Conservation (phyloP, 2,329 filamentous ascomycete species). For the Phoma herbarum region DNA sequence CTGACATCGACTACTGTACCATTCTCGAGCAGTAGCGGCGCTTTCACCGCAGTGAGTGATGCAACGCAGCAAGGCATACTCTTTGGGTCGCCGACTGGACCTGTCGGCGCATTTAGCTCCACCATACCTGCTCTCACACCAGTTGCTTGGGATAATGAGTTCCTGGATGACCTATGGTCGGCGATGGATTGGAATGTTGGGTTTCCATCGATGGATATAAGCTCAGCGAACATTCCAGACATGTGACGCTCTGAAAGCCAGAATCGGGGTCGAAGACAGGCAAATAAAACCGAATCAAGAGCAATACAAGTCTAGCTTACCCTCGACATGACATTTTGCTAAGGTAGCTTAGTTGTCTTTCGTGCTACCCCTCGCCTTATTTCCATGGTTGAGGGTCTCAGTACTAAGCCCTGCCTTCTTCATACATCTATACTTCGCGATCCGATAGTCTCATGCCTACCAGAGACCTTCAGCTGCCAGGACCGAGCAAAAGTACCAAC, state of each 20-base stretch:
- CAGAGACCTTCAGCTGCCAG: too few species aligned
- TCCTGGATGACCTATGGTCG: constrained; percentile 19
- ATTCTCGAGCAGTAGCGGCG: neutral
- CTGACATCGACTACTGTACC: neutral
- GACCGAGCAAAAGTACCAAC: too few species aligned
- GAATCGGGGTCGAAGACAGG: too few species aligned
- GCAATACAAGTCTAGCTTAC: too few species aligned
- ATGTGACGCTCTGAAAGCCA: neutral
- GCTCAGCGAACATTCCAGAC: neutral
- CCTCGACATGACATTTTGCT: too few species aligned
- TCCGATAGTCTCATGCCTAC: too few species aligned
- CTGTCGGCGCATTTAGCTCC: neutral
- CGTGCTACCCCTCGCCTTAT: too few species aligned
- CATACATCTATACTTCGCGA: too few species aligned
- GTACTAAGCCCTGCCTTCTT: too few species aligned
- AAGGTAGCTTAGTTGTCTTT: too few species aligned
- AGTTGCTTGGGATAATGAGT: neutral
- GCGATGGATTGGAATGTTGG: constrained; percentile 21
- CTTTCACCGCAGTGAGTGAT: neutral
- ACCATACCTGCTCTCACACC: neutral
- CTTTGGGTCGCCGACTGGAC: neutral
- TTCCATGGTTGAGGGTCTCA: too few species aligned
- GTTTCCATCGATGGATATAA: constrained; percentile 13
- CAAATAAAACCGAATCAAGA: too few species aligned
- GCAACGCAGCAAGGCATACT: neutral